Evolutionary conservation across 805 yeast species (phyloP).

Genomic region (Yarrowia sp.): DNA sequence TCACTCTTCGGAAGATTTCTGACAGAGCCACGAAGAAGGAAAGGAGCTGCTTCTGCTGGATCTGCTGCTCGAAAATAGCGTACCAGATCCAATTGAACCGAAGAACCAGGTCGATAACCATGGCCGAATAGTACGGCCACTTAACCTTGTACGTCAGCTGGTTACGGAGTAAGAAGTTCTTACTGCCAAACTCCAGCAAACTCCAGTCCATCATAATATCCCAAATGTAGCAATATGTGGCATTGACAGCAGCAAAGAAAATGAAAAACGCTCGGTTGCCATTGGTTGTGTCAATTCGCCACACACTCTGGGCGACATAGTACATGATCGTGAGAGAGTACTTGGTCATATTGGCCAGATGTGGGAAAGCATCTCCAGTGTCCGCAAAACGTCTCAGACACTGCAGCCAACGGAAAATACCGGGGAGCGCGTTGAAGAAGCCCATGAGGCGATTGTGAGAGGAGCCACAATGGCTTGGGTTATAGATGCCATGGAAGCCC

Average conservation of each 20-base stretch:
- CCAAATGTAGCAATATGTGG: slow-evolving; percentile 77
- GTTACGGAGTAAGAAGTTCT: slow-evolving; percentile 68
- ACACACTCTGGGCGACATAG: slow-evolving; percentile 75
- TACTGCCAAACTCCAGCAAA: slow-evolving; percentile 68
- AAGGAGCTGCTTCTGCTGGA: slow-evolving; percentile 87
- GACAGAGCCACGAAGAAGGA: slow-evolving; percentile 84
- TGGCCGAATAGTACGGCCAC: slow-evolving; percentile 73
- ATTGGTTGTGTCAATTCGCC: slow-evolving; percentile 65
- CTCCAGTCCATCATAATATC: slow-evolving; percentile 98
- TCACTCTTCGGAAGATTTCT: slow-evolving; percentile 79
- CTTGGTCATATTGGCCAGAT: slow-evolving; percentile 84
- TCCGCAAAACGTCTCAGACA: slow-evolving; percentile 91
- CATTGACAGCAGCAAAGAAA: slow-evolving; percentile 74
- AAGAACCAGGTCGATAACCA: slow-evolving; percentile 71
- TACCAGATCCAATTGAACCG: slow-evolving; percentile 94
- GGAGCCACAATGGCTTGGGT: slow-evolving; percentile 42
- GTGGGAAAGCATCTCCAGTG: slow-evolving; percentile 96
- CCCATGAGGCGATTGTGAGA: slow-evolving; percentile 80
- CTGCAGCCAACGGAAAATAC: slow-evolving; percentile 88
- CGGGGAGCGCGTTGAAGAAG: slow-evolving; percentile 81
- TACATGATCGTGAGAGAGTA: slow-evolving; percentile 72
- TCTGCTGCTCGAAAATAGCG: slow-evolving; percentile 73
- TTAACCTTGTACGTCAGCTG: slow-evolving; percentile 69
- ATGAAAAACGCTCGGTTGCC: slow-evolving; percentile 66
- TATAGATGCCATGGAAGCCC: slow-evolving; percentile 43